A percentile compares a stretch with the other conserved stretches of the same genome.
phyloP scores from a whole-genome alignment of 164 flowering plant genomes.

The Berberis vulgaris region DNA sequence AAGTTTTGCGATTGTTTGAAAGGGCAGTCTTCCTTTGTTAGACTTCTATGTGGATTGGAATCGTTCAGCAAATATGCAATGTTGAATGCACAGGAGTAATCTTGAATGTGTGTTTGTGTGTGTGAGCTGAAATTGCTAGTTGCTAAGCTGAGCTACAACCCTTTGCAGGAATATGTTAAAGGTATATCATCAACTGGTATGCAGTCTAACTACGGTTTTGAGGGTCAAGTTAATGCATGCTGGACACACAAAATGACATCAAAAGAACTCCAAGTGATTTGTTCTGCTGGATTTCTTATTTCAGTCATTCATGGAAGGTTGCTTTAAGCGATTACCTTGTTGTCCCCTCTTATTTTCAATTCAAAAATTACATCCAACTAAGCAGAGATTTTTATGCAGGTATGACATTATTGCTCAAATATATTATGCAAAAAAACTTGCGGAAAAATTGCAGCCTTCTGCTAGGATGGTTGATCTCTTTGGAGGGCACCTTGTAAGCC shows the following conservation, averaged over 20 bases:
- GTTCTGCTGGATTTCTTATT: conserved; percentile 64
- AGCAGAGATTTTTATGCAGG: conserved; percentile 25
- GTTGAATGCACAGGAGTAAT: too few relatives aligned
- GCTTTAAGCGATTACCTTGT: not conserved
- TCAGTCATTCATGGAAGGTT: conserved; percentile 97
- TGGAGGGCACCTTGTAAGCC: conserved; percentile 95
- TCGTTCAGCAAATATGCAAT: too few relatives aligned
- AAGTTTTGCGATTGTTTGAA: too few relatives aligned
- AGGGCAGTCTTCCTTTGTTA: too few relatives aligned
- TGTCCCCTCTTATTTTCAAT: not conserved
- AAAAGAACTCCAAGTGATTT: conserved; percentile 55
- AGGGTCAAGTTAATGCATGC: conserved; percentile 86
- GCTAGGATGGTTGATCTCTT: conserved; percentile 86
- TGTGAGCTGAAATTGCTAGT: too few relatives aligned
- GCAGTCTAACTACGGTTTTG: conserved; percentile 87
- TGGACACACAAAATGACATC: conserved; percentile 80
- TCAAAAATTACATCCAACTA: not conserved
- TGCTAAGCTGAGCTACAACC: not conserved
- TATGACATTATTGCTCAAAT: conserved; percentile 82
- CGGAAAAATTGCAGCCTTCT: conserved; percentile 65
- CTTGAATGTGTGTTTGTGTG: too few relatives aligned
- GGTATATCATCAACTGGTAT: conserved; percentile 75
- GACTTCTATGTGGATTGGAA: too few relatives aligned
- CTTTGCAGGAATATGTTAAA: conserved; percentile 74
- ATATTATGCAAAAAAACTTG: conserved; percentile 64